Evolutionary conservation across 495 filamentous ascomycete species (phyloP).

Genomic region (Diplogelasinospora grovesii): DNA sequence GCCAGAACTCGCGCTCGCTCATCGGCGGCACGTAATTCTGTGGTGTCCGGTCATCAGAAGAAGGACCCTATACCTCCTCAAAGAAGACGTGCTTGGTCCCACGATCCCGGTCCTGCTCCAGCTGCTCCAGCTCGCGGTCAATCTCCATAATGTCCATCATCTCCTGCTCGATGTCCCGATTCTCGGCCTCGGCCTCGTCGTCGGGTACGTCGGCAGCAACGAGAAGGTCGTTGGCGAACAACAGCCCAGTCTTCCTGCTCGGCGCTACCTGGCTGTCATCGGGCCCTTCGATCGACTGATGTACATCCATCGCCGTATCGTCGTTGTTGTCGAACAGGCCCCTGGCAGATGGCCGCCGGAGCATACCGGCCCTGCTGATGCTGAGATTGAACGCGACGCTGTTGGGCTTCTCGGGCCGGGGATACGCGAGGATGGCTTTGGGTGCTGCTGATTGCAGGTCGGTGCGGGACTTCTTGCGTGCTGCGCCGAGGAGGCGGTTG

Average conservation of each 20-base stretch:
- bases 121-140: conserved; percentile 43
- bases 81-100: conserved; percentile 45
- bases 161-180: conserved; percentile 44
- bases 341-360: conserved; percentile 9
- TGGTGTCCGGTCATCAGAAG: not conserved
- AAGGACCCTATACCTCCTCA: conserved; percentile 27
- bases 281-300: conserved; percentile 16
- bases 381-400: conserved; percentile 42
- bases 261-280: conserved; percentile 4
- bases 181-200: conserved; percentile 37
- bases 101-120: conserved; percentile 37
- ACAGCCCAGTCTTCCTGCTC: conserved; percentile 22
- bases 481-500: conserved; percentile 18
- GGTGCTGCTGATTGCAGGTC: conserved; percentile 10
- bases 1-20: too few species aligned
- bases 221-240: conserved; percentile 37
- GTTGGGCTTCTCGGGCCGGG: conserved; percentile 31
- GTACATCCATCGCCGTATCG: conserved; percentile 11
- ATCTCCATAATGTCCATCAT: conserved; percentile 52
- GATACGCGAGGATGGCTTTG: conserved; percentile 39
- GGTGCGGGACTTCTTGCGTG: conserved; percentile 26
- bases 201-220: conserved; percentile 36
- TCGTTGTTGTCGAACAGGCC: conserved; percentile 21
- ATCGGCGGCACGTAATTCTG: not conserved
- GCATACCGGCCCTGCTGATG: conserved; percentile 14